Percentiles rank a stretch among this genome's conserved stretches.
These are phyloP conservation scores for Candida qinlingensis DNA, from an alignment of 805 yeast species.

Conservation along the genomic window DNA sequence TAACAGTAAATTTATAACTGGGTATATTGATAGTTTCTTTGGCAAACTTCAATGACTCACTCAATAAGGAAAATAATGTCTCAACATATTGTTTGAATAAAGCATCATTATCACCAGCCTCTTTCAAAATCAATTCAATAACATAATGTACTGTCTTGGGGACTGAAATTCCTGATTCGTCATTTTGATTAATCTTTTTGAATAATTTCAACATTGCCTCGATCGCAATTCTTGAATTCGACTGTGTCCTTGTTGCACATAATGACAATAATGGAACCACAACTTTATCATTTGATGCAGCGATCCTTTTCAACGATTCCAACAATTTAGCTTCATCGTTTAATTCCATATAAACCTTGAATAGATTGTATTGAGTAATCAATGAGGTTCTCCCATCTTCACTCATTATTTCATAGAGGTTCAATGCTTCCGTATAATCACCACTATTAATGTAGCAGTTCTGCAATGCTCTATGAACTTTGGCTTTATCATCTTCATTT, in stretches of 20 bases:
- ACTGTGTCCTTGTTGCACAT: constrained; percentile 28
- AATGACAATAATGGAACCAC: constrained; percentile 29
- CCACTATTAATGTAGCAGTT: constrained; percentile 24
- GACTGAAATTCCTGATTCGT: constrained; percentile 16
- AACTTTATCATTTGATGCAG: constrained; percentile 30
- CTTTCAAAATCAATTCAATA: constrained; percentile 27
- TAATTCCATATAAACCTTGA: constrained; percentile 20
- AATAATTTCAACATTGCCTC: constrained; percentile 25
- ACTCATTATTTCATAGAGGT: constrained; percentile 23
- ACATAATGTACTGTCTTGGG: constrained; percentile 28
- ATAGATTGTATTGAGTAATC: constrained; percentile 29
- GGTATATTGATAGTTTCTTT: constrained; percentile 2
- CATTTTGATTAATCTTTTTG: constrained; percentile 18
- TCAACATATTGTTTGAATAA: constrained; percentile 7
- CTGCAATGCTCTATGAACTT: constrained; percentile 33
- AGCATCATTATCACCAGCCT: constrained; percentile 9
- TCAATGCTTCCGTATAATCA: constrained; percentile 18
- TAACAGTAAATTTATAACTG: constrained; percentile 20
- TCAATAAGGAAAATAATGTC: constrained; percentile 10
- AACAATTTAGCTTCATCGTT: constrained; percentile 14
- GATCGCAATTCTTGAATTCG: constrained; percentile 22
- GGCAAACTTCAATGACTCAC: constrained; percentile 14
- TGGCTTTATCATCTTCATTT: constrained; percentile 28
- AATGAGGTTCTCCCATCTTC: constrained; percentile 20
- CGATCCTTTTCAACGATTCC: constrained; percentile 29